Evolutionary conservation across 371 early-diverging fungal genomes (phyloP), one percentile per base, ranked within the genome.

Genomic region (Blakeslea trispora): DNA sequence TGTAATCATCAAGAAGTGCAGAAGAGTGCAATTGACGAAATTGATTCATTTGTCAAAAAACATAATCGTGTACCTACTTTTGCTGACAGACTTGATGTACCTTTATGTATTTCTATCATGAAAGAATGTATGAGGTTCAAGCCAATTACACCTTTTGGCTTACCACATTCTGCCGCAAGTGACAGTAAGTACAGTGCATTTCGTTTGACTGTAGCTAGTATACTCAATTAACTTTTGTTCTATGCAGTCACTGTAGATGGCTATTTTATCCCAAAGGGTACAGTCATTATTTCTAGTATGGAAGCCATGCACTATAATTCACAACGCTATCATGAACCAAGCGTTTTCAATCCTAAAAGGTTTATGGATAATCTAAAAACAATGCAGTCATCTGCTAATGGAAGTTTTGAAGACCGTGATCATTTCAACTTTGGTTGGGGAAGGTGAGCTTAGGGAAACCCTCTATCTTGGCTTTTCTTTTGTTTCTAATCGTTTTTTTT

Each of bases 261-360:
- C 22, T 59, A 64, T 42, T 10, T 68, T 19, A 55, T 74, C 24
- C 63, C 63, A 37, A 64, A 62, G 31, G 57, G 46, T 11, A 61
- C 72, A 7, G 23, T 57, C 23, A 19, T 69, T 11, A 35, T 56
- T 44, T 52, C 55, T 6, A 55, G 49, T 41, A 57, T 69, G 53
- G 24, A 45, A 15, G 31, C 42, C 15, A 55, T 71, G 21, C 72
- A 75, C 34, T 28, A 39, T 19, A 45, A 66, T 35, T 52, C 67
- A 0, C 53, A 63, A 3, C 45, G 64, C 21, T 67, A 46, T 45
- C 28, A 34, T 3, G 50, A 58, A 9, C 55, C 63, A 10, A 48
- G 66, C 15, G 23, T 24, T 14, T 77, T 68, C 46, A 68, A 53
- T 18, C 79, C 79, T 1, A 74, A 75, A 28, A 57, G 71, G 43